These are phyloP conservation scores for Hordeum marinum DNA, from an alignment of 176 grass and related monocot genomes.

Conservation along the genomic window DNA sequence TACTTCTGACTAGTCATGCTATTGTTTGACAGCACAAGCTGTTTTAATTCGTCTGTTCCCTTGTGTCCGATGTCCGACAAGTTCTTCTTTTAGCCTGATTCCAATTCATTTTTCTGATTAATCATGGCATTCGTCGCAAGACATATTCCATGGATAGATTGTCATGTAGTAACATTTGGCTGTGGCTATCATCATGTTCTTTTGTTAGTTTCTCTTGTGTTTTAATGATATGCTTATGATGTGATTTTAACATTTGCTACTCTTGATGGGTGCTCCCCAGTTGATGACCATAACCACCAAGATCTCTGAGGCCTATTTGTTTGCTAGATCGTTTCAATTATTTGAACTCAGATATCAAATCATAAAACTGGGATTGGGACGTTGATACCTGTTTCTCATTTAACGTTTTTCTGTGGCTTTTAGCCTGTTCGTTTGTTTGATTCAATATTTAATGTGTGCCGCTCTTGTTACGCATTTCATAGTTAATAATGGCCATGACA, in stretches of 20 bases:
- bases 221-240: neutral
- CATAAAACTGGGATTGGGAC: neutral
- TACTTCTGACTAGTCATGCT: neutral
- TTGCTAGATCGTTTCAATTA: neutral
- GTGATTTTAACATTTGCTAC: neutral
- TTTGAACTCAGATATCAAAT: neutral
- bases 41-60: neutral
- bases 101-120: neutral
- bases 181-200: neutral
- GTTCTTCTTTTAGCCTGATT: neutral
- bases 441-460: neutral
- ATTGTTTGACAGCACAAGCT: neutral
- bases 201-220: neutral
- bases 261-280: conserved; percentile 16
- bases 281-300: conserved; percentile 16
- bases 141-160: neutral
- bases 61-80: neutral
- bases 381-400: neutral
- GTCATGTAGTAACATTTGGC: neutral
- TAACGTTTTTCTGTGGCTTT: neutral
- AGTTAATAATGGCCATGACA: neutral
- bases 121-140: neutral
- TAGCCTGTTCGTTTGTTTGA: neutral
- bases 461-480: neutral
- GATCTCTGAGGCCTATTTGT: neutral